These are phyloP conservation scores for Plenodomus tracheiphilus DNA, from an alignment of 2,329 filamentous ascomycete species.

Conservation along the genomic window DNA sequence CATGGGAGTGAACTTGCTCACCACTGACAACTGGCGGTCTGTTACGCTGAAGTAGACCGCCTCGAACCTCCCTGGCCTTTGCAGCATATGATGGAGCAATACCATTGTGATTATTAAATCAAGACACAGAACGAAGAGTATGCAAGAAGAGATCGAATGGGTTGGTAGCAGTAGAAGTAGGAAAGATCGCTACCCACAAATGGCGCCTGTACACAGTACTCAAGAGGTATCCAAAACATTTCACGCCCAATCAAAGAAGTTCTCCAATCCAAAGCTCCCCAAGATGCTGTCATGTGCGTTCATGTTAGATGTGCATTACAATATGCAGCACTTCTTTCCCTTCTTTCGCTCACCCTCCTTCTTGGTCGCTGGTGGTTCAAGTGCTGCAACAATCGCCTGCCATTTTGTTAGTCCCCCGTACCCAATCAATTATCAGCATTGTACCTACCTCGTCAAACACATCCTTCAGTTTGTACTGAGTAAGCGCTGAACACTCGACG, in stretches of 20 bases:
- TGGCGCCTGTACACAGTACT: conserved; percentile 36
- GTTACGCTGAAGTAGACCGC: background rate
- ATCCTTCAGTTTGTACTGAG: conserved; percentile 98
- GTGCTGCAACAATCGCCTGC: conserved; percentile 90
- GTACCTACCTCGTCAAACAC: conserved; percentile 92
- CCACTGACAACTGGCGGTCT: background rate
- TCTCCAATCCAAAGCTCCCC: conserved; percentile 31
- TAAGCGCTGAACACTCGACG: conserved; percentile 96
- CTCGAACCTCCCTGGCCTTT: background rate
- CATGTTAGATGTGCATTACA: conserved; percentile 27
- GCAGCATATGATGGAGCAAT: background rate
- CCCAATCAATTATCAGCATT: background rate
- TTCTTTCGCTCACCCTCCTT: conserved; percentile 62
- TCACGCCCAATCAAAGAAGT: conserved; percentile 39
- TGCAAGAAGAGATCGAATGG: conserved; percentile 14
- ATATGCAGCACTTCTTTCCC: conserved; percentile 41
- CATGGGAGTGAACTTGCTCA: background rate
- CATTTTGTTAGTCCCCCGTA: conserved; percentile 8
- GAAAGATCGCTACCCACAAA: conserved; percentile 44
- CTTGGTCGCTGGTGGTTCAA: conserved; percentile 76
- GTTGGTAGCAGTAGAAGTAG: conserved; percentile 30
- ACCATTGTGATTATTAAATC: background rate
- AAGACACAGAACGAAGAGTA: background rate
- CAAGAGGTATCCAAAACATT: conserved; percentile 46
- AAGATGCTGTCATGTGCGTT: conserved; percentile 15